Conservation (phyloP, 352 stramenopile genomes). For the Globisporangium recalcitrans region DNA sequence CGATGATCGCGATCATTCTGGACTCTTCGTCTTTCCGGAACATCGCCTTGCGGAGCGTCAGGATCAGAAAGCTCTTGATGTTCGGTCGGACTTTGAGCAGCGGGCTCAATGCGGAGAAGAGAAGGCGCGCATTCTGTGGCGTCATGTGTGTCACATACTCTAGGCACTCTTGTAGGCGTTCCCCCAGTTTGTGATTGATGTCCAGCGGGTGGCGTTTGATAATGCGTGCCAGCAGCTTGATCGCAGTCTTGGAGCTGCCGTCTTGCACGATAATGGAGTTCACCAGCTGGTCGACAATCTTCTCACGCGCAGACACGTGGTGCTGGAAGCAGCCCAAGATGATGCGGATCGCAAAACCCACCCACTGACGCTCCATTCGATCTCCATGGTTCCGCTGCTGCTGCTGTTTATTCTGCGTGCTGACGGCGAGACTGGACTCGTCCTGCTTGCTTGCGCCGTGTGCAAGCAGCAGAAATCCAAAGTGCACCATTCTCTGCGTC, state of each 20-base stretch:
- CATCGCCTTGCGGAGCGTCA: constrained; percentile 59
- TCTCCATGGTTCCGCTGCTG: neutral
- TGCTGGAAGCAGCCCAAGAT: constrained; percentile 43
- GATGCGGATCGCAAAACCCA: constrained; percentile 40
- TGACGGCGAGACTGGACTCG: constrained; percentile 6
- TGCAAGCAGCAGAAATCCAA: constrained; percentile 31
- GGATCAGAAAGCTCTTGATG: constrained; percentile 44
- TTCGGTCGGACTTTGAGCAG: constrained; percentile 31
- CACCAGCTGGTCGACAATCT: constrained; percentile 38
- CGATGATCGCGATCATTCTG: constrained; percentile 44
- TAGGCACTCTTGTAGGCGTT: constrained; percentile 41
- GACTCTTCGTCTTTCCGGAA: constrained; percentile 50
- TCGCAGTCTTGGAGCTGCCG: constrained; percentile 18
- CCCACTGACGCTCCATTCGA: constrained; percentile 15
- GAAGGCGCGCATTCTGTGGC: constrained; percentile 19
- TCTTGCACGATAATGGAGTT: constrained; percentile 43
- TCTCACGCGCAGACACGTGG: constrained; percentile 25
- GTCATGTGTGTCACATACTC: constrained; percentile 45
- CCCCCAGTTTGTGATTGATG: constrained; percentile 24
- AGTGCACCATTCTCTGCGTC: constrained; percentile 28
- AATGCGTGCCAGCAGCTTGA: constrained; percentile 34
- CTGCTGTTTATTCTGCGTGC: neutral
- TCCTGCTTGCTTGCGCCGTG: constrained; percentile 20
- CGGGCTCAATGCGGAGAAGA: constrained; percentile 34
- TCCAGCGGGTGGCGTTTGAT: constrained; percentile 38